Evolutionary conservation across 1,284 basidiomycete species (phyloP).

Genomic region (Leucoagaricus sp.): DNA sequence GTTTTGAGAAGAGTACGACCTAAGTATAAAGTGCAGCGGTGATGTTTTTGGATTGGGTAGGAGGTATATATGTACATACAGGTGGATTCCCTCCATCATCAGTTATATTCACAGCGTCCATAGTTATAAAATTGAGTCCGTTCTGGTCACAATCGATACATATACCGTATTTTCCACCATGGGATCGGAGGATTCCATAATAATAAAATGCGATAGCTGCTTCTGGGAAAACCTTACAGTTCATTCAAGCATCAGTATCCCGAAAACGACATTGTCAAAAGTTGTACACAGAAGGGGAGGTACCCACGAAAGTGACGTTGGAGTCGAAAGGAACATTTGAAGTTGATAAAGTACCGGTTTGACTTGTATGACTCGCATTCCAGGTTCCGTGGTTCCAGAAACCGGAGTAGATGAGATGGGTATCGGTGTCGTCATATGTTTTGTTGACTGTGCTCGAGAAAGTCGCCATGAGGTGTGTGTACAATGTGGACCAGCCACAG

Average conservation of each 20-base stretch:
- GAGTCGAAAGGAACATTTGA: constrained; percentile 23
- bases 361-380: constrained; percentile 28
- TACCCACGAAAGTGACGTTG: constrained; percentile 31
- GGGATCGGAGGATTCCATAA: constrained; percentile 27
- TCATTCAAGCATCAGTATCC: no score
- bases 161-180: constrained; percentile 27
- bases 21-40: constrained; percentile 2
- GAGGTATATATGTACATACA: constrained; percentile 18
- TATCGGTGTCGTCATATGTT: no score
- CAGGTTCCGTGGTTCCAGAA: constrained; percentile 29
- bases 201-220: constrained; percentile 32
- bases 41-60: neutral
- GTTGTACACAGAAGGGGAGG: neutral
- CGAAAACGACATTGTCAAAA: no score
- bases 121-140: constrained; percentile 22
- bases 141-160: constrained; percentile 34
- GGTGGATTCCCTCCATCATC: constrained; percentile 33
- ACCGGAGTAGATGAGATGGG: no score
- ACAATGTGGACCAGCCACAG: no score
- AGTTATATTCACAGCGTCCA: constrained; percentile 28
- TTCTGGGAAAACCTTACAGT: constrained; percentile 25
- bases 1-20: constrained; percentile 23
- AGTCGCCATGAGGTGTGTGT: no score
- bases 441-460: no score
- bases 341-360: constrained; percentile 29